phyloP scores from a whole-genome alignment of 2,329 filamentous ascomycete species.

The Colletotrichum coccodes region DNA sequence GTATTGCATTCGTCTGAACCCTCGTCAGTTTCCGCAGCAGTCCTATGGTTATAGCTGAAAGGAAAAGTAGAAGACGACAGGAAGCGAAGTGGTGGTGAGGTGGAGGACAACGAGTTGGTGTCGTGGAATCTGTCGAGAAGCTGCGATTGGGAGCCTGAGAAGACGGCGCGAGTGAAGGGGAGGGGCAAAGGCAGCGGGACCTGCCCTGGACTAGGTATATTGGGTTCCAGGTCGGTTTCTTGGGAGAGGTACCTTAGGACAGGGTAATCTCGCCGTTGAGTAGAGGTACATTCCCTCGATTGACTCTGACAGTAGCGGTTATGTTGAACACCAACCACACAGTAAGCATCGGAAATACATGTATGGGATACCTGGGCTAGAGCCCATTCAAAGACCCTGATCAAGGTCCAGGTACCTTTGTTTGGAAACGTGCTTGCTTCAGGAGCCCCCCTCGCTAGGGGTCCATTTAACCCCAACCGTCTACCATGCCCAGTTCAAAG shows the following conservation, averaged over 20 bases:
- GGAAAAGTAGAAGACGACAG: neutral
- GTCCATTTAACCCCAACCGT: neutral
- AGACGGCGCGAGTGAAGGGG: conserved; percentile 3
- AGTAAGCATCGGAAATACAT: neutral
- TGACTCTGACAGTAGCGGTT: no score
- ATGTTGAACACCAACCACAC: neutral
- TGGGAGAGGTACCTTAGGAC: neutral
- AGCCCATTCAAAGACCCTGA: neutral
- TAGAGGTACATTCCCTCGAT: no score
- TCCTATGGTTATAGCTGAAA: neutral
- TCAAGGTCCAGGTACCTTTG: conserved; percentile 17
- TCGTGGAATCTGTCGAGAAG: conserved; percentile 16
- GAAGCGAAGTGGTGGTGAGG: neutral
- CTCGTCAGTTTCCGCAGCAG: neutral
- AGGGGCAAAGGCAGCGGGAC: neutral
- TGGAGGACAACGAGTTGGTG: neutral
- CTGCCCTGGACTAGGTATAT: neutral
- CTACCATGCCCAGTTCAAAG: neutral
- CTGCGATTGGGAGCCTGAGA: neutral
- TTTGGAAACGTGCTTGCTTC: conserved; percentile 29
- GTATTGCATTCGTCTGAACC: conserved; percentile 10
- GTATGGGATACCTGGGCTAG: neutral
- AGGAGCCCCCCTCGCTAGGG: conserved; percentile 2
- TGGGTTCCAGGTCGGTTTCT: neutral
- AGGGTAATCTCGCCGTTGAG: neutral